Evolutionary conservation across 176 grass and related monocot genomes (phyloP), one percentile per base, ranked within the genome.

Genomic region (Oryza punctata): DNA sequence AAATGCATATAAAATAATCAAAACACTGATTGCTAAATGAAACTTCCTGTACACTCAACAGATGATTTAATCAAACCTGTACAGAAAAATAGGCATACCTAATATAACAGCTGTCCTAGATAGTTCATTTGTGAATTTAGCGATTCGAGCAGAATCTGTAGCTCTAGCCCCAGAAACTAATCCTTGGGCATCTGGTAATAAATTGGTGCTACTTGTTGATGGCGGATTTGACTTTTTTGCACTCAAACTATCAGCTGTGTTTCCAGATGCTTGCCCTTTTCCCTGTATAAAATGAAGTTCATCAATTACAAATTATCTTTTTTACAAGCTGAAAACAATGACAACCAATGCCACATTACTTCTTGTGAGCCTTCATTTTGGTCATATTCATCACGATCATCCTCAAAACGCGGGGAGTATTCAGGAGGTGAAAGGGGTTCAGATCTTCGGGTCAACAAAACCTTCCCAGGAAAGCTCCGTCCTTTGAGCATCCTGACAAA

Each of bases 61-160:
- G 14, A 72, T 41, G 15, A 18, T 67, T 6, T 50, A 73, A 68
- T 49, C 57, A 35, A 82, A 28, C 41, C n/a, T 73, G 69, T 69
- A 69, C 73, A 69, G 15, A 78, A 65, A 65, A 85, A 65, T 63
- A 64, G 10, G 25, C 46, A 49, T 89, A 99, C 97, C 91, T 91
- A 99, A 89, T 80, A 99, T 94, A 69, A 96, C 91, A 78, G 91
- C 91, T 89, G 91, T 86, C 72, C 93, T 94, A 63, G 97, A 94
- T 65, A 99, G 84, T 77, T 99, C 97, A 2, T 16, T 82, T 63
- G 88, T 99, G 78, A 96, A 96, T 86, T 99, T 96, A 66, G 78
- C 71, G 25, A 99, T 77, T 84, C 97, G 89, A 13, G 97, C 89
- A 19, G 97, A 96, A 91, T 99, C 97, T 59, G 97, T 96, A 63